Percentiles rank a stretch among this genome's conserved stretches.
Evolutionary conservation across 352 stramenopile species (phyloP).

Genomic region (Pilasporangium apinafurcum): DNA sequence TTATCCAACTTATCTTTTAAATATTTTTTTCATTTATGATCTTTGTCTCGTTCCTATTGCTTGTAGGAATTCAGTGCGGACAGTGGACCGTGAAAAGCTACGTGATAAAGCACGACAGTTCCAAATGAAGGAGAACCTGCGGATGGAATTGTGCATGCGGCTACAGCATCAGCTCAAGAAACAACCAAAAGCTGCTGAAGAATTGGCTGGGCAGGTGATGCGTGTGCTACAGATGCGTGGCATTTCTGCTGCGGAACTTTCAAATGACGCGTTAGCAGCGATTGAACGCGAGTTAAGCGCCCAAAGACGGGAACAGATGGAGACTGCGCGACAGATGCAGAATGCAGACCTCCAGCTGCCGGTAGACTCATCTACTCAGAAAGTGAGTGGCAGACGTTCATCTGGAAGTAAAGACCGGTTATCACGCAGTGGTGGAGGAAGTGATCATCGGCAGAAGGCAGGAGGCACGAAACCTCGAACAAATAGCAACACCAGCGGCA

Average conservation of each 20-base stretch:
- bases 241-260: constrained; percentile 22
- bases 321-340: too few species aligned
- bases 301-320: constrained; percentile 29
- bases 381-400: constrained; percentile 10
- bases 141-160: constrained; percentile 58
- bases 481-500: neutral
- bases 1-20: neutral
- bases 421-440: constrained; percentile 1
- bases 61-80: constrained; percentile 34
- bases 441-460: too few species aligned
- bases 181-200: constrained; percentile 48
- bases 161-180: constrained; percentile 71
- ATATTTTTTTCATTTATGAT: neutral
- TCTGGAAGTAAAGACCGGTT: constrained; percentile 16
- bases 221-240: constrained; percentile 38
- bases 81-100: constrained; percentile 60
- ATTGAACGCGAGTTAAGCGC: constrained; percentile 36
- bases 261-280: constrained; percentile 25
- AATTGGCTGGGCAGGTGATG: constrained; percentile 52
- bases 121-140: constrained; percentile 71
- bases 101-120: constrained; percentile 57
- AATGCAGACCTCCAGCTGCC: constrained; percentile 11
- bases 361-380: neutral
- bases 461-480: neutral
- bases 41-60: neutral